These are phyloP conservation scores for Chloranthus sessilifolius DNA, from an alignment of 164 flowering plant genomes.

Conservation along the genomic window DNA sequence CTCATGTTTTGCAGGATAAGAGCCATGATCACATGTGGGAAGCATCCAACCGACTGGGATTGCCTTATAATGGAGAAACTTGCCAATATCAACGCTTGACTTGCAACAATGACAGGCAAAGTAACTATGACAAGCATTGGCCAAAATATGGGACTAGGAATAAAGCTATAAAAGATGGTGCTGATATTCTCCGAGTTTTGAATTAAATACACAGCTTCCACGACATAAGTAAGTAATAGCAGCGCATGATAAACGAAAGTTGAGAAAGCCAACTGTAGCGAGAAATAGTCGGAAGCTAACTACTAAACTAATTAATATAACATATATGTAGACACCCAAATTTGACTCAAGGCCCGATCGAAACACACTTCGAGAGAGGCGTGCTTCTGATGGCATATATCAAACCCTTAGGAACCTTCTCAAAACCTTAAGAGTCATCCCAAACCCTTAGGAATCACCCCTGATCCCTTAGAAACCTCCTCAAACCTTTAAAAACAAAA, in stretches of 20 bases:
- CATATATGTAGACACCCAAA: too few species aligned
- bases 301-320: not conserved
- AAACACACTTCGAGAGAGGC: too few species aligned
- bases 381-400: too few species aligned
- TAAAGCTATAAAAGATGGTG: conserved; percentile 18
- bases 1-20: conserved; percentile 15
- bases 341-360: too few species aligned
- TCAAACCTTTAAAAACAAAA: too few species aligned
- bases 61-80: conserved; percentile 24
- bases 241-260: conserved; percentile 17
- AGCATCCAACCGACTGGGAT: conserved; percentile 23
- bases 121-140: conserved; percentile 23
- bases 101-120: conserved; percentile 22
- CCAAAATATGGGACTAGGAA: conserved; percentile 24
- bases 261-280: conserved; percentile 23
- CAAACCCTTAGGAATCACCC: too few species aligned
- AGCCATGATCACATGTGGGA: conserved; percentile 25
- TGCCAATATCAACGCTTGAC: conserved; percentile 26
- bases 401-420: too few species aligned
- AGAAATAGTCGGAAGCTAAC: not conserved
- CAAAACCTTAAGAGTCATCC: too few species aligned
- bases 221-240: conserved; percentile 17
- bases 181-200: conserved; percentile 16
- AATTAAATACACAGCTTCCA: conserved; percentile 24
- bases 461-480: too few species aligned